Conservation (phyloP, 371 early-diverging fungal genomes). For the Haplosporangium sp. region DNA sequence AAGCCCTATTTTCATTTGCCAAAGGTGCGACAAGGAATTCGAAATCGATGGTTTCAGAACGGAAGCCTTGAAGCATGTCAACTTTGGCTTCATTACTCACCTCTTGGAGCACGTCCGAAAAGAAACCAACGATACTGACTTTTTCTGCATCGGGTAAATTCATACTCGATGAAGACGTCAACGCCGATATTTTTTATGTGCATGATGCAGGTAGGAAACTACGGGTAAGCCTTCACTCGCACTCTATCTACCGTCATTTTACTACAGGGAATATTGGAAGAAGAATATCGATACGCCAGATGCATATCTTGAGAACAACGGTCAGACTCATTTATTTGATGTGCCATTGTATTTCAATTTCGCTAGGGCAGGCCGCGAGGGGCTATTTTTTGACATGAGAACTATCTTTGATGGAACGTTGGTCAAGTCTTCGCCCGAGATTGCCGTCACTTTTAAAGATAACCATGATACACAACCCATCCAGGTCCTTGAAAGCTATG, state of each 20-base stretch:
- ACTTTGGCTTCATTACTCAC: slow-evolving; percentile 45
- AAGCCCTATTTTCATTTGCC: not conserved
- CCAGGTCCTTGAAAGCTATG: slow-evolving; percentile 35
- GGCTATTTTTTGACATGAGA: slow-evolving; percentile 50
- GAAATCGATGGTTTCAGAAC: slow-evolving; percentile 56
- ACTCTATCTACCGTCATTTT: not conserved
- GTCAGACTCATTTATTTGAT: slow-evolving; percentile 55
- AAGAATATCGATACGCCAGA: slow-evolving; percentile 39
- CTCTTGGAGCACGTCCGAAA: slow-evolving; percentile 44
- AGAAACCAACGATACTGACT: slow-evolving; percentile 28
- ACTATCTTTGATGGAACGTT: slow-evolving; percentile 53
- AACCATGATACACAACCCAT: slow-evolving; percentile 53
- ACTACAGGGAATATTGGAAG: slow-evolving; percentile 48
- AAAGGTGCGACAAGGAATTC: slow-evolving; percentile 48
- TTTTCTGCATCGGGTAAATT: slow-evolving; percentile 54
- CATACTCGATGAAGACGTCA: no score
- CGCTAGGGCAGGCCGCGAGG: slow-evolving; percentile 31
- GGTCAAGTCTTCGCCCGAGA: slow-evolving; percentile 21
- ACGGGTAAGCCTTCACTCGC: not conserved
- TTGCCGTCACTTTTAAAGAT: slow-evolving; percentile 55
- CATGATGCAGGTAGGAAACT: not conserved
- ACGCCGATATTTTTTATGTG: no score
- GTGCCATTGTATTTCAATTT: slow-evolving; percentile 58
- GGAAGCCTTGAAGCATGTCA: slow-evolving; percentile 60
- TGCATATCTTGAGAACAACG: slow-evolving; percentile 35